Evolutionary conservation across 805 yeast genomes (phyloP), one percentile per base, ranked within the genome.

Genomic region (Candida sonorensis): DNA sequence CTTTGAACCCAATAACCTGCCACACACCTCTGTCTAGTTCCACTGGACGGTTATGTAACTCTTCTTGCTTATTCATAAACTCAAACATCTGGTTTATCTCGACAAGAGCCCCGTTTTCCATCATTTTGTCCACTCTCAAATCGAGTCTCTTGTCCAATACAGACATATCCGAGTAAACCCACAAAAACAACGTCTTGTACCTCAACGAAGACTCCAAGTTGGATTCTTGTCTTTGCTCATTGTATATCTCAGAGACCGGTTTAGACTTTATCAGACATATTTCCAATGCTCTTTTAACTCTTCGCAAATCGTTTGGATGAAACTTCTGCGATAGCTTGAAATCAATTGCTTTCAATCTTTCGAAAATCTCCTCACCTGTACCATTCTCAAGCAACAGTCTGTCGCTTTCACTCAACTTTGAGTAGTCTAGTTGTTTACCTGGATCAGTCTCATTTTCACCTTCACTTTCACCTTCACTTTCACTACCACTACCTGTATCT

Each of bases 1-100:
- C 95, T 52, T 85, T 84, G 57, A 84, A 92, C 2, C 97, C 97
- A 48, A 90, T 84, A 2, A 84, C 95, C 59, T 92, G 97, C 87
- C 87, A 87, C 0, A 90, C 70, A 2, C 97, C 97, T 36, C 69
- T 63, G 33, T 81, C 81, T 35, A 74, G 59, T 36, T 68, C 77
- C 8, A 81, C 75, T 15, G 47, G 52, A 4, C 55, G 51, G 1
- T 47, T 42, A 9, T 6, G 20, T 18, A 18, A 53, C 54, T 5
- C 55, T 51, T 48, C 44, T 10, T 53, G 53, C 0, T 34, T 29
- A 5, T 59, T 43, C 29, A 69, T 80, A 17, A 59, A 61, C 1
- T 57, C 48, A 50, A 73, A 75, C 47, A 90, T 51, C 34, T 75
- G 72, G 7, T 67, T 49, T 11, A 92, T 71, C 55, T 92, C 98